Percentiles rank a stretch among this genome's conserved stretches.
Evolutionary conservation across 495 filamentous ascomycete genomes (phyloP).

Genomic region (Hypoxylon perforatum): DNA sequence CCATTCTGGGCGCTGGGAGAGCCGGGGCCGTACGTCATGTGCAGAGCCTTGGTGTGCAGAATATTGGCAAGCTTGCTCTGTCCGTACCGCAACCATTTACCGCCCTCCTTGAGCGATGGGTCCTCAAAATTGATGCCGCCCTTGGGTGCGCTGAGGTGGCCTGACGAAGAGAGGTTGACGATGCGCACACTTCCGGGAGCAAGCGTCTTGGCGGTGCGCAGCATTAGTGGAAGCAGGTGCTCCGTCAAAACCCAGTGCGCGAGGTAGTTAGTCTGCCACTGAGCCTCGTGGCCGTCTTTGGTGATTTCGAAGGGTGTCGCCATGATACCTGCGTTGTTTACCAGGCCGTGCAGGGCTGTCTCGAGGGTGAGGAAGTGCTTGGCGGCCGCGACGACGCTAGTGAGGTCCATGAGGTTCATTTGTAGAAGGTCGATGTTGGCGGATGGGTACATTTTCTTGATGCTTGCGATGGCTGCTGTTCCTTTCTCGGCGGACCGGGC

Average conservation of each 20-base stretch:
- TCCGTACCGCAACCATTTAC: conserved; percentile 53
- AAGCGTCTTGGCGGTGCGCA: conserved; percentile 38
- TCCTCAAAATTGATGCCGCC: conserved; percentile 45
- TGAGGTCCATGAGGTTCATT: conserved; percentile 56
- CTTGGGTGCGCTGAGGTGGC: conserved; percentile 48
- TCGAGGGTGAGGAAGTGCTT: conserved; percentile 31
- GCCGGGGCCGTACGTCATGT: conserved; percentile 50
- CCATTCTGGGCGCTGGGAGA: conserved; percentile 41
- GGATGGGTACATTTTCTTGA: conserved; percentile 47
- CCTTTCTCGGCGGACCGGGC: conserved; percentile 51
- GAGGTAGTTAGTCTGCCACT: conserved; percentile 60
- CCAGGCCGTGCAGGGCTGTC: conserved; percentile 43
- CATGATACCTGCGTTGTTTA: conserved; percentile 58
- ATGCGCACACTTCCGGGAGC: conserved; percentile 50
- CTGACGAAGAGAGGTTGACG: conserved; percentile 53
- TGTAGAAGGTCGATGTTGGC: conserved; percentile 54
- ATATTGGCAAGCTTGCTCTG: conserved; percentile 60
- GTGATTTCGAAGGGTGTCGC: conserved; percentile 52
- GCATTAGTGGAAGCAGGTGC: conserved; percentile 52
- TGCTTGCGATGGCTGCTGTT: conserved; percentile 48
- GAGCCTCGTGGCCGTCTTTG: conserved; percentile 60
- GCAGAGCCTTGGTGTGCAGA: conserved; percentile 50
- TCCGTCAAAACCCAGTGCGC: conserved; percentile 58
- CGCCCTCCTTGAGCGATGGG: conserved; percentile 27
- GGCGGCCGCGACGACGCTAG: conserved; percentile 40